Base-by-base conservation (phyloP, 2,329 filamentous ascomycete genomes). In the Aspergillus arachidicola region DNA sequence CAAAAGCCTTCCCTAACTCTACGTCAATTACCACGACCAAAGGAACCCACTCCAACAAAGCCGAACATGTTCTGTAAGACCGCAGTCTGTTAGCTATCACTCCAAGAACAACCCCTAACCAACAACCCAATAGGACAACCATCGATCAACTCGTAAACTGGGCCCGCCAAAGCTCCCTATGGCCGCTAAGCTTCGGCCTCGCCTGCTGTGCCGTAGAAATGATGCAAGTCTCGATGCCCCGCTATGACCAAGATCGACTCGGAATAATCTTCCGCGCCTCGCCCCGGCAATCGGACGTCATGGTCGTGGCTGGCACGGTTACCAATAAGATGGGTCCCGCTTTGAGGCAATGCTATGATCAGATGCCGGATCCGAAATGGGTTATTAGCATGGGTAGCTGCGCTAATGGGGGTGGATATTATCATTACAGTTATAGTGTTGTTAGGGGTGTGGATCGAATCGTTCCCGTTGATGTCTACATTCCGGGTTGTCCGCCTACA, bases 321-420 rank as follows among this genome's bases (percentile, higher is more conserved):
- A 95, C 92, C 71, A 97, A 97, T 85, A 97, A 97, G 84, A 97
- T 97, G 93, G 93, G 92, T 0, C 92, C 93, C 1, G 93, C 93
- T 36, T 83, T 97, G 74, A 86, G 93, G 78, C 92, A 95, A 81
- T 90, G 95, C 65, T 97, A 97, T 82, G 93, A 97, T 79, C 93
- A 96, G 83, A 97, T 97, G 93, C 93, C 93, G 53, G 93, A 97
- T 54, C 93, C 93, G 36, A 87, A 92, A 72, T 96, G 93, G 93
- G 92, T 94, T 59, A 86, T 91, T 73, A 91, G 89, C 72, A 94
- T 94, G 92, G 91, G 91, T 23, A 91, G 89, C 74, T 94, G 91
- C 78, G 92, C 91, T 69, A 94, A 94, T 79, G 91, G 91, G 66
- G 92, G 91, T 71, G 91, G 92, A 62, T 94, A 94, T 82, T 94